Evolutionary conservation across 495 filamentous ascomycete genomes (phyloP), one percentile per base, ranked within the genome.

Genomic region (Lasiosphaeria hispida): DNA sequence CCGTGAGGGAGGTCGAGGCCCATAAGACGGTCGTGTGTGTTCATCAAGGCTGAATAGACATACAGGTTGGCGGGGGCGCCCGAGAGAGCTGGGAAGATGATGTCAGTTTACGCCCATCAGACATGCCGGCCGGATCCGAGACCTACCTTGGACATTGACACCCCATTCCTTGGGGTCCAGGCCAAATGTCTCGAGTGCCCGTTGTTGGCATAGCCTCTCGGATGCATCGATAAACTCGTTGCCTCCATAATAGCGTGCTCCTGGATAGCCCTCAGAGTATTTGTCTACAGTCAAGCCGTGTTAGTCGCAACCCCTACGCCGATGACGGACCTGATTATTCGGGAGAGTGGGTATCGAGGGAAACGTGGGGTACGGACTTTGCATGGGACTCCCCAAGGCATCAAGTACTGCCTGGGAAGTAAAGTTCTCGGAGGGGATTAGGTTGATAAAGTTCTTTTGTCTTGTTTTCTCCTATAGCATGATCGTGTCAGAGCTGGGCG

Each of bases 341-440:
- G 35, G 19, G 1, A 15, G 11, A 17, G n/a, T 5, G 17, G n/a
- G 30, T 5, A 10, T 37, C 34, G 15, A 23, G 49, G 1, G 6
- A 30, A 10, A 19, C n/a, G 3, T 11, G 9, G 8, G 35, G 41
- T 19, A 75, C 87, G 52, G 77, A 94, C 90, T 98, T 77, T 98
- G 93, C 94, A 98, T 98, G 23, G 95, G 88, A 80, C 92, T 97
- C 67, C 94, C 94, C 55, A 98, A 78, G 8, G 93, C 92, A 83
- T 97, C 94, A 38, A 97, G 84, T 10, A 98, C 94, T 17, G 94
- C 91, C 71, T 97, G 91, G 13, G 94, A 97, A 9, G 94, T 97
- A 73, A 98, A 97, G 76, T 98, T 98, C 76, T 98, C 94, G 17
- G 94, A 98, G 13, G 94, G 94, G 59, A 98, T 98, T 54, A 98